Evolutionary conservation across 805 yeast genomes (phyloP).

Genomic region (Nakazawaea laoshanensis): DNA sequence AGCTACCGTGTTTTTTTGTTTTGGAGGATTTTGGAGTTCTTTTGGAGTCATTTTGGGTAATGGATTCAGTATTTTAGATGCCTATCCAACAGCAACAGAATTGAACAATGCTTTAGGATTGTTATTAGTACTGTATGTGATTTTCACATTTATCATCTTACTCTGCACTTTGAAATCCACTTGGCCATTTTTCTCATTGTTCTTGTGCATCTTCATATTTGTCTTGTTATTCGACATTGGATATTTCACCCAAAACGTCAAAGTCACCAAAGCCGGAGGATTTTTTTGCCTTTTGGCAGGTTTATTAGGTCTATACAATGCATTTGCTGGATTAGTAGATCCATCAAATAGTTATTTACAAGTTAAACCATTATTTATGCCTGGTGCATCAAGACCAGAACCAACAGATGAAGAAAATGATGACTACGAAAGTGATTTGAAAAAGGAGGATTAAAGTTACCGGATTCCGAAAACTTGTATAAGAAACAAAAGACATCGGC

Average conservation of each 20-base stretch:
- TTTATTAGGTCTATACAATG: constrained; percentile 35
- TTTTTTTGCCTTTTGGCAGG: constrained; percentile 35
- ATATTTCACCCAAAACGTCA: constrained; percentile 26
- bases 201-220: constrained; percentile 35
- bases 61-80: constrained; percentile 31
- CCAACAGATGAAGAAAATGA: neutral
- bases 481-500: too few relatives aligned
- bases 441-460: too few relatives aligned
- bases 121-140: constrained; percentile 41
- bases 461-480: too few relatives aligned
- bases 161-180: constrained; percentile 41
- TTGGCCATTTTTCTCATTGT: constrained; percentile 26
- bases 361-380: constrained; percentile 41
- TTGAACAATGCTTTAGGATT: constrained; percentile 37
- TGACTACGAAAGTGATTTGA: too few relatives aligned
- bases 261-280: constrained; percentile 36
- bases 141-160: constrained; percentile 38
- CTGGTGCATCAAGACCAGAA: constrained; percentile 23
- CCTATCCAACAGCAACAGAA: constrained; percentile 27
- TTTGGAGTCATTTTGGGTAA: constrained; percentile 37
- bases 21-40: constrained; percentile 48
- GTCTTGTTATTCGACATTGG: constrained; percentile 36
- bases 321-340: constrained; percentile 38
- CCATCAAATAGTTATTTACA: constrained; percentile 49
- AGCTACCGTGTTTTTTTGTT: constrained; percentile 40